Conservation (phyloP, 2,329 filamentous ascomycete genomes). For the Colletotrichum australisinense region DNA sequence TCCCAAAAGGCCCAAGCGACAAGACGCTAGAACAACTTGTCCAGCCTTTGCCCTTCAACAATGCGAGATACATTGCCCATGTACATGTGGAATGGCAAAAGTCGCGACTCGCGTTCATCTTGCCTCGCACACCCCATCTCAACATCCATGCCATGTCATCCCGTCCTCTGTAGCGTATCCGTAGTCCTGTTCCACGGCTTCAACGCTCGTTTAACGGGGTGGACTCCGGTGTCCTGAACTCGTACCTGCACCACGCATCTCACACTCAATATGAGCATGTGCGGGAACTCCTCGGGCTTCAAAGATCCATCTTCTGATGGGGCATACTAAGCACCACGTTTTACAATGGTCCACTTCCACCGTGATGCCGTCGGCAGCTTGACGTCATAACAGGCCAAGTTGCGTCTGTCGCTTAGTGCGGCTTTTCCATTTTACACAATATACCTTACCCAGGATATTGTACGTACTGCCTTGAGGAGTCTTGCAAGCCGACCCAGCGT, state of each 20-base stretch:
- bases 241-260: neutral
- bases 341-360: constrained; percentile 11
- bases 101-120: constrained; percentile 21
- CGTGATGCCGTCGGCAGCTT: constrained; percentile 1
- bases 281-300: constrained; percentile 28
- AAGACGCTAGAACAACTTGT: constrained; percentile 31
- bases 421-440: constrained; percentile 18
- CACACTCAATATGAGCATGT: neutral
- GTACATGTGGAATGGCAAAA: constrained; percentile 20
- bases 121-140: neutral
- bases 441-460: constrained; percentile 32
- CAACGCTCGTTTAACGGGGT: neutral
- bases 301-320: constrained; percentile 15
- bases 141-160: neutral
- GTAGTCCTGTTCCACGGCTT: too few species aligned
- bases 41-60: constrained; percentile 10
- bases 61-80: neutral
- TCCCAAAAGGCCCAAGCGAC: constrained; percentile 4
- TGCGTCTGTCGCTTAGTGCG: constrained; percentile 26
- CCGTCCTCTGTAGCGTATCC: neutral
- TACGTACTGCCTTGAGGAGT: neutral
- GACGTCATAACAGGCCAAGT: constrained; percentile 18
- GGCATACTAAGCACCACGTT: constrained; percentile 17
- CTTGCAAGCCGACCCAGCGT: neutral
- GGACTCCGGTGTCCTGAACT: neutral